Evolutionary conservation across 331 rosid species (phyloP).

Genomic region (Acacia pycnantha): DNA sequence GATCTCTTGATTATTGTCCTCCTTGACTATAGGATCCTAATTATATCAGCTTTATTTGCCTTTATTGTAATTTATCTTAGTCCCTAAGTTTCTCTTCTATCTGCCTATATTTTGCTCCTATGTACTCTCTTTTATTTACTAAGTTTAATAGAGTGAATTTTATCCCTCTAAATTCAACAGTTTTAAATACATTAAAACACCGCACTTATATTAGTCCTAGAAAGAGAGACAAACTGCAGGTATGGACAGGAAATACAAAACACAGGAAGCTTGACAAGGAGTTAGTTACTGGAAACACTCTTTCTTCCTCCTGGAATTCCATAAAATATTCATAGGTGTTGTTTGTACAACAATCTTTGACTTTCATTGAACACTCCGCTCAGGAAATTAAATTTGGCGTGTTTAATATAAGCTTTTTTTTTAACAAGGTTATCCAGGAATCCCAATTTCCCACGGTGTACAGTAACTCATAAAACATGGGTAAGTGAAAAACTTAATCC

Average conservation of each 20-base stretch:
- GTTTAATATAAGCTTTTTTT: not conserved
- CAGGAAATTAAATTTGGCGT: not conserved
- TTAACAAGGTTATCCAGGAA: not conserved
- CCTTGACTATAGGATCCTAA: too few species aligned
- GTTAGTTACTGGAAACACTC: not conserved
- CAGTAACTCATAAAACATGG: not conserved
- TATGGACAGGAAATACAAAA: not conserved
- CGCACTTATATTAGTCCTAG: not conserved
- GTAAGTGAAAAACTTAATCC: not conserved
- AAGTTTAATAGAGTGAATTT: too few species aligned
- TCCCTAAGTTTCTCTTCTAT: too few species aligned
- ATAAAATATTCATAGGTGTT: not conserved
- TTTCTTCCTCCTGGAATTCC: slow-evolving; percentile 12
- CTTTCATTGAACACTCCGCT: not conserved
- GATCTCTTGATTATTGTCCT: too few species aligned
- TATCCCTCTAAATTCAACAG: too few species aligned
- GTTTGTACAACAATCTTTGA: not conserved
- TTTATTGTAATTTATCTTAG: too few species aligned
- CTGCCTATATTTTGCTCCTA: too few species aligned
- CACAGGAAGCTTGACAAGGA: slow-evolving; percentile 1
- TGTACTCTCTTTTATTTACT: too few species aligned
- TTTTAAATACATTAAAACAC: slow-evolving; percentile 21
- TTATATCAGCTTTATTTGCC: too few species aligned
- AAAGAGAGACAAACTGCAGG: not conserved
- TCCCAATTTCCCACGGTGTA: not conserved